Percentiles rank a stretch among this genome's conserved stretches.
phyloP scores from a whole-genome alignment of 352 stramenopile genomes.

The Phytophthora tubulina region DNA sequence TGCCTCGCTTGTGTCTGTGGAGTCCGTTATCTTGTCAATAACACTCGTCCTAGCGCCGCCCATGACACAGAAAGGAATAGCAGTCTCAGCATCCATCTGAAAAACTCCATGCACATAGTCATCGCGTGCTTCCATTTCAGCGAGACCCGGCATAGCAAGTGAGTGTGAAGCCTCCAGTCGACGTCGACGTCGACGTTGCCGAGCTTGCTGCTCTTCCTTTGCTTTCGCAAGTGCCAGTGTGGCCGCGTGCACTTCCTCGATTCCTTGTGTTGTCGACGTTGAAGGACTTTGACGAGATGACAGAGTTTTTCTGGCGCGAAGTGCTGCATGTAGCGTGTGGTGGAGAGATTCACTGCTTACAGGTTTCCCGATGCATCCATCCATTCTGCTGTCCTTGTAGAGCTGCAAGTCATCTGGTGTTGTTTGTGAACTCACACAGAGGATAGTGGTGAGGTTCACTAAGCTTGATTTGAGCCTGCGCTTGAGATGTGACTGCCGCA shows the following conservation, averaged over 20 bases:
- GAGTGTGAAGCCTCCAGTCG: slow-evolving; percentile 53
- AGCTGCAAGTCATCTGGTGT: slow-evolving; percentile 73
- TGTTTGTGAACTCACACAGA: slow-evolving; percentile 80
- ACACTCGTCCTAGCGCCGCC: slow-evolving; percentile 37
- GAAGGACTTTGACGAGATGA: slow-evolving; percentile 2
- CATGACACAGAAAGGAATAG: slow-evolving; percentile 93
- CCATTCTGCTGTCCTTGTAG: slow-evolving; percentile 93
- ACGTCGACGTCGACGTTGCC: slow-evolving; percentile 43
- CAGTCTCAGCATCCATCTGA: slow-evolving; percentile 94
- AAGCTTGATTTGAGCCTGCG: slow-evolving; percentile 44
- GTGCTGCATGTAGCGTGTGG: slow-evolving; percentile 83
- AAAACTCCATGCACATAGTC: slow-evolving; percentile 72
- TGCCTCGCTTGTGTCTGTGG: slow-evolving; percentile 46
- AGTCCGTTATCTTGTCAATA: slow-evolving; percentile 4
- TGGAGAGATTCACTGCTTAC: slow-evolving; percentile 69
- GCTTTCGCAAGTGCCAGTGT: slow-evolving; percentile 54
- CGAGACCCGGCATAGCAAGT: slow-evolving; percentile 57
- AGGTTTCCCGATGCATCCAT: slow-evolving; percentile 92
- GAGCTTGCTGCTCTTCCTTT: slow-evolving; percentile 54
- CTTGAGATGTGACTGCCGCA: slow-evolving; percentile 85
- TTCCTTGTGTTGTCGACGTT: slow-evolving; percentile 9
- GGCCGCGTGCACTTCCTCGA: slow-evolving; percentile 41
- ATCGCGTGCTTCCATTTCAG: slow-evolving; percentile 60
- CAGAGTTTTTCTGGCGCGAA: slow-evolving; percentile 29
- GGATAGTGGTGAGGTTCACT: slow-evolving; percentile 38